Evolutionary conservation across 305 asterid genomes (phyloP).

Genomic region (Andrographis paniculata): DNA sequence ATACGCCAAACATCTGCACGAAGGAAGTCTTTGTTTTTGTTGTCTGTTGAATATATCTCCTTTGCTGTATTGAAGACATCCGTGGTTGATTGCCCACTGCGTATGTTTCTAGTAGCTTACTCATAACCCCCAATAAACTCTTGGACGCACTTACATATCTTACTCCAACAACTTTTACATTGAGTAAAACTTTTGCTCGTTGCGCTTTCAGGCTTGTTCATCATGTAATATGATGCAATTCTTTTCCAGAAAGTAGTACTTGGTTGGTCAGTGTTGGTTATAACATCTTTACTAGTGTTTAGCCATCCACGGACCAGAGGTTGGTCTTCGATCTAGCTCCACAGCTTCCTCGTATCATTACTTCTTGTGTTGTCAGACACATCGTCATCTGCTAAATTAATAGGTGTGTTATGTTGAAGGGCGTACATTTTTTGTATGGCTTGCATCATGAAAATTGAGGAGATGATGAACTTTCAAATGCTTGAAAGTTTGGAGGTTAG

Average conservation of each 20-base stretch:
- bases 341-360: neutral
- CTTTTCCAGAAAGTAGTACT: neutral
- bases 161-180: too few species aligned
- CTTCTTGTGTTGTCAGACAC: neutral
- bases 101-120: neutral
- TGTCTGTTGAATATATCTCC: too few species aligned
- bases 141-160: too few species aligned
- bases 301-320: neutral
- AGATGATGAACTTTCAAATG: neutral
- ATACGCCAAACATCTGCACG: neutral
- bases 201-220: neutral
- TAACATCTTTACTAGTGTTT: neutral
- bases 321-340: neutral
- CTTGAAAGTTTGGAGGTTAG: neutral
- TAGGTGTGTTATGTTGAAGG: neutral
- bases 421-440: neutral
- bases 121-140: neutral
- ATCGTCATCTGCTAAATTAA: neutral
- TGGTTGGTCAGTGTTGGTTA: too few species aligned
- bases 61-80: too few species aligned
- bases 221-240: too few species aligned
- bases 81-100: neutral
- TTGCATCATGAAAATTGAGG: neutral
- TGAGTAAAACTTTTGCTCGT: neutral
- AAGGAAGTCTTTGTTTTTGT: too few species aligned